Evolutionary conservation across 2,329 filamentous ascomycete species (phyloP), one percentile per base, ranked within the genome.

Genomic region (Huntiella moniliformis): DNA sequence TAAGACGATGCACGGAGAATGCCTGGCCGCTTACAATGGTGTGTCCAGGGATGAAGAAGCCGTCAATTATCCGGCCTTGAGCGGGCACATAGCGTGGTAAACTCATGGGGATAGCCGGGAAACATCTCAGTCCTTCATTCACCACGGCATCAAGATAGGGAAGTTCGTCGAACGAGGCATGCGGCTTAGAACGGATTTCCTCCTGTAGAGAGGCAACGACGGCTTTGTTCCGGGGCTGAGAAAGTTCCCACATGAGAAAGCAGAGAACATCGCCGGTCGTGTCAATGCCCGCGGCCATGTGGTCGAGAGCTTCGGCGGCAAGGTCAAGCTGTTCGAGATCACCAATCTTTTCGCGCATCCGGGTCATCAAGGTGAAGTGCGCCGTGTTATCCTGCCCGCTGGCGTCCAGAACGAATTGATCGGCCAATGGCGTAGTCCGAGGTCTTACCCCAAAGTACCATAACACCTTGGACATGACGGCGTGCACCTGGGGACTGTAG

Each of bases 221-320:
- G 2, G 56, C 49, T 1, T 62, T 53, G 4, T 70, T 76, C 5
- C 65, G 58, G 2, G 74, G 72, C 51, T 73, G 71, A 1, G 78
- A 82, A 2, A 83, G 63, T 55, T 81, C 71, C 68, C 77, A 78
- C 72, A 83, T 77, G 10, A 82, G 63, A 54, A 82, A 82, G 54
- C 76, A 81, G 0, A 82, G 62, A 0, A 67, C 75, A 52, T 82
- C 78, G 12, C 77, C 77, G 0, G 78, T 82, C 1, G 79, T 82
- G 53, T 82, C 78, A 50, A 82, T 80, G 0, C 78, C 79, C 0
- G 78, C 78, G 0, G 71, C 74, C 72, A 82, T 75, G 56, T 82
- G 78, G 53, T 82, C 78, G 47, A 79, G 68, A 53, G 74, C 79
- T 58, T 83, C 79, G 15, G 77, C 77, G 0, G 76, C 76, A 51